Evolutionary conservation across 768 basidiomycete species (phyloP).

Genomic region (Trametes punicea): DNA sequence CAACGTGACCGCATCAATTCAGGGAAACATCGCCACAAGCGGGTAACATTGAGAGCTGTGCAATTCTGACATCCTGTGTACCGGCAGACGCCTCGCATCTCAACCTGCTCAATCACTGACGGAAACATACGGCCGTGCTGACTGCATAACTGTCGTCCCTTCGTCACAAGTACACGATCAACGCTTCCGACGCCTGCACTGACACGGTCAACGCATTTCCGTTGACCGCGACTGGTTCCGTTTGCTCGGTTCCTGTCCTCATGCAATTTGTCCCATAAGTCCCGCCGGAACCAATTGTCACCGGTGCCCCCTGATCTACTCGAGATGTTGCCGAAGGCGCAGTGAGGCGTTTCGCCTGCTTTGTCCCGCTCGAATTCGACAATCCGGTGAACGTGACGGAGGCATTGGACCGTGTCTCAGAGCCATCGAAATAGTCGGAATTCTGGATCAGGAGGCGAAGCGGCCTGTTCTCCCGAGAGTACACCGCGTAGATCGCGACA

Average conservation of each 20-base stretch:
- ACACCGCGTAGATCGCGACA: constrained; percentile 34
- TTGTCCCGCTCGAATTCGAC: constrained; percentile 18
- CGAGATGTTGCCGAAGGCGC: constrained; percentile 34
- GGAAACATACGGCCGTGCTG: no score
- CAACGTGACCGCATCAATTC: no score
- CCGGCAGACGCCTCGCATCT: not conserved
- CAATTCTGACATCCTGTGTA: no score
- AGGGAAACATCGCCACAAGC: no score
- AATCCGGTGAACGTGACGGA: constrained; percentile 31
- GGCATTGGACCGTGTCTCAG: constrained; percentile 31
- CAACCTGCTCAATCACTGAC: no score
- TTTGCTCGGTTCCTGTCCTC: constrained; percentile 25
- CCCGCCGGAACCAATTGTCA: constrained; percentile 35
- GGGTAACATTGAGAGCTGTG: no score
- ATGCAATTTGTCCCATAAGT: constrained; percentile 30
- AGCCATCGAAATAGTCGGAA: constrained; percentile 34
- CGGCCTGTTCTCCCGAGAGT: constrained; percentile 23
- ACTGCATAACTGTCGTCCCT: no score
- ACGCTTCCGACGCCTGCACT: constrained; percentile 36
- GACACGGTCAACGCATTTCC: constrained; percentile 27
- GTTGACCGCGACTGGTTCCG: constrained; percentile 27
- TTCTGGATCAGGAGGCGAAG: constrained; percentile 35
- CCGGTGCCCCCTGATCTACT: constrained; percentile 31
- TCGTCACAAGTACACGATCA: constrained; percentile 33
- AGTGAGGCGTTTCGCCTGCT: constrained; percentile 32